Evolutionary conservation across 2,329 filamentous ascomycete genomes (phyloP), one percentile per base, ranked within the genome.

Genomic region (Hymenotorrendiella dingleyae): DNA sequence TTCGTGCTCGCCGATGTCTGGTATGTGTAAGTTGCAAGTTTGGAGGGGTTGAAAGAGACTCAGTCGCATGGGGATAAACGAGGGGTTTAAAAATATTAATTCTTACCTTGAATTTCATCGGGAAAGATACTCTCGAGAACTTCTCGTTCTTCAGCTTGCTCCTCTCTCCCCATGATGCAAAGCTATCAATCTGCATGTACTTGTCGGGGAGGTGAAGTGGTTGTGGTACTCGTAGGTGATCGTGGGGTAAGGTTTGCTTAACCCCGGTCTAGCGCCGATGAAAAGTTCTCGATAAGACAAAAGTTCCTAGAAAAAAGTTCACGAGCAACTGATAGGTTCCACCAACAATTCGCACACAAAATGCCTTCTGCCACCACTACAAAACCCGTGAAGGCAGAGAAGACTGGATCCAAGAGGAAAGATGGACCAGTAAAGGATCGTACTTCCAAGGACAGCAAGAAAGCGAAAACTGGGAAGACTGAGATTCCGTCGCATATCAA

Each of bases 91-190:
- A 20, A 29, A 39, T 41, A 9, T 37, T 12, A 34, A 17, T 24
- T 50, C 64, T 36, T 60, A 91, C 89, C 85, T 76, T 83, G 91
- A 56, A 98, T 95, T 69, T 98, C 93, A 47, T 98, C 91, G 1
- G 93, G 89, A 56, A 97, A 98, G 61, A 98, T 98, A 48, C 91
- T 96, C 62, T 94, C 88, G 62, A 98, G 87, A 57, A 98, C 91
- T 67, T 98, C 93, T 49, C 90, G 83, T 75, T 98, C 93, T 69
- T 98, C 93, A 53, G 82, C 70, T 66, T 98, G 93, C 48, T 98
- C 93, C 73, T 97, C 91, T 63, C 69, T 74, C 37, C 79, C 79
- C 80, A 84, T 82, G 6, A 49, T 69, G 54, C 37, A 35, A 30
- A 34, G 17, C 6, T 51, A 32, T 21, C 29, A n/a, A n/a, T n/a